Evolutionary conservation across 2,329 filamentous ascomycete species (phyloP), one percentile per base, ranked within the genome.

Genomic region (Cladosporium sp.): DNA sequence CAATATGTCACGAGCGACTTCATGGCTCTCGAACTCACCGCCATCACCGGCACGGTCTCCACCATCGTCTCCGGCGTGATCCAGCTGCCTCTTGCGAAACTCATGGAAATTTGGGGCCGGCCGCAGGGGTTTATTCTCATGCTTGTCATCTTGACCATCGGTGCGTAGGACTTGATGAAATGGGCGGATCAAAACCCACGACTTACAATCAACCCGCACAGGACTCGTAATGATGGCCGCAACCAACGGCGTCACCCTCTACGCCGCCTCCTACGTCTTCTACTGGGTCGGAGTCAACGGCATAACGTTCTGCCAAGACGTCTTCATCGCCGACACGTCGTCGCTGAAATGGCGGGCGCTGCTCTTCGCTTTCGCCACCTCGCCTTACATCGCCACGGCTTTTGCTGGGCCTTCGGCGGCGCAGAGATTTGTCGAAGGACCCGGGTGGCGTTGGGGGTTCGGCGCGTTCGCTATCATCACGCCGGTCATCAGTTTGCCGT

Each of bases 221-320:
- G 78, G 79, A 17, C 73, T 86, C 50, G 73, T 84, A 53, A 78
- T 89, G 68, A 85, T 86, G 73, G 85, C 85, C 12, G 75, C 73
- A 1, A 86, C 79, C 64, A 71, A 74, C 2, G 79, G 79, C 52
- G 74, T 86, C 12, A 67, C 78, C 54, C 80, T 77, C 0, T 87
- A 83, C 63, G 79, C 80, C 38, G 83, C 83, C 2, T 82, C 79
- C 3, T 60, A 66, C 32, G 60, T 64, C 1, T 83, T 88, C 55
- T 87, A 85, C 62, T 77, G 76, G 50, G 77, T 85, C 41, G 85
- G 85, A 6, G 56, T 56, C 12, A 48, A 54, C 36, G 55, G 48
- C 13, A 53, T 57, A 24, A 27, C 37, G 11, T 53, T 51, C 34
- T 41, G 53, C 20, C 54, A 57, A 34, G 40, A 55, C 2, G 53